Evolutionary conservation across 345 rosid species (phyloP).

Genomic region (Firmiana major): DNA sequence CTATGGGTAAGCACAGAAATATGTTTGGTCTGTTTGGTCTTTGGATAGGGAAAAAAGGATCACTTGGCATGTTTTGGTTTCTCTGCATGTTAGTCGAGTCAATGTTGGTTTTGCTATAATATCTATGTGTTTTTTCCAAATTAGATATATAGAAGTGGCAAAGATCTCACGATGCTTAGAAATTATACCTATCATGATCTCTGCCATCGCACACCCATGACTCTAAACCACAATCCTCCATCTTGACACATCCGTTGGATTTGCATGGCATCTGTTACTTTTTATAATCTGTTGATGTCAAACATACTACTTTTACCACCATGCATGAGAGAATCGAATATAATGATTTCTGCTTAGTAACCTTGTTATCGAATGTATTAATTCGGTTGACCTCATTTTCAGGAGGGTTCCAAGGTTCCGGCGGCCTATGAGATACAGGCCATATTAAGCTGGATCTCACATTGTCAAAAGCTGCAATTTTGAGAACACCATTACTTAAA

Average conservation of each 20-base stretch:
- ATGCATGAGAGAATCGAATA: neutral
- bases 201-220: neutral
- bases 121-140: neutral
- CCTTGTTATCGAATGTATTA: neutral
- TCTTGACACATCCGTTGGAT: neutral
- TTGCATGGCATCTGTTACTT: neutral
- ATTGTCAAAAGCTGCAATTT: conserved; percentile 3
- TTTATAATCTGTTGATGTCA: neutral
- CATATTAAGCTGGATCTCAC: conserved; percentile 44
- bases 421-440: conserved; percentile 85
- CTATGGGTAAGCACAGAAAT: conserved; percentile 59
- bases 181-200: neutral
- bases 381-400: conserved; percentile 25
- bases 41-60: neutral
- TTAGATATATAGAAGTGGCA: neutral
- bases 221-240: neutral
- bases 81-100: neutral
- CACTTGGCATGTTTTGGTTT: neutral
- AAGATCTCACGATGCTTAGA: neutral
- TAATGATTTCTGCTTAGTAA: neutral
- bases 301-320: neutral
- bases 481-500: conserved; percentile 12
- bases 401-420: conserved; percentile 96
- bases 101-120: neutral
- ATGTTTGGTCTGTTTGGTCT: conserved; percentile 3